These are phyloP conservation scores for Claviceps pazoutovae DNA, from an alignment of 2,329 filamentous ascomycete genomes.

Conservation along the genomic window DNA sequence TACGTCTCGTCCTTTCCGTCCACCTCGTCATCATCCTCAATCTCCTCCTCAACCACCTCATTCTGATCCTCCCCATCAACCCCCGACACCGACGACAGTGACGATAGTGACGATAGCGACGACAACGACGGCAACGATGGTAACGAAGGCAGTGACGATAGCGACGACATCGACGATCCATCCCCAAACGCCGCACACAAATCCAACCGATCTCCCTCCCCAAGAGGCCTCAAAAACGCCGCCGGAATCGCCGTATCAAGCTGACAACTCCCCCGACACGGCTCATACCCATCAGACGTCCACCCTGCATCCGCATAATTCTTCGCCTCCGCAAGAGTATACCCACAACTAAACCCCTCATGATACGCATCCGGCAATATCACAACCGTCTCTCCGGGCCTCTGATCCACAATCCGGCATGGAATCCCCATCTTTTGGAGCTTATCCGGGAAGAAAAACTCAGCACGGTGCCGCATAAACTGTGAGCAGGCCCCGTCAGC, in stretches of 20 bases:
- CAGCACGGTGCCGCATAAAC: slow-evolving; percentile 27
- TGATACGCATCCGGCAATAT: slow-evolving; percentile 27
- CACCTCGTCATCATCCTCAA: too few relatives aligned
- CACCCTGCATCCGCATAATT: slow-evolving; percentile 25
- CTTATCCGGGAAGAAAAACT: slow-evolving; percentile 27
- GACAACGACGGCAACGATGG: too few relatives aligned
- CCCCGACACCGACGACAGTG: too few relatives aligned
- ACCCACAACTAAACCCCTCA: slow-evolving; percentile 27
- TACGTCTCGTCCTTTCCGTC: too few relatives aligned
- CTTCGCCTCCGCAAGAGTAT: slow-evolving; percentile 26
- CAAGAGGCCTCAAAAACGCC: slow-evolving; percentile 18
- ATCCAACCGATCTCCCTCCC: slow-evolving; percentile 19
- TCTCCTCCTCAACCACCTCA: too few relatives aligned
- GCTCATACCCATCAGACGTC: slow-evolving; percentile 21
- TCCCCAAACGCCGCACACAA: slow-evolving; percentile 14
- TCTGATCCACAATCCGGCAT: slow-evolving; percentile 23
- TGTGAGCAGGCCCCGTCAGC: slow-evolving; percentile 20
- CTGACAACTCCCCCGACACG: slow-evolving; percentile 19
- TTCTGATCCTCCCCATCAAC: too few relatives aligned
- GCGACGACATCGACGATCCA: too few relatives aligned
- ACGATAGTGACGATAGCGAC: too few relatives aligned
- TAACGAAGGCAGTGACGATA: too few relatives aligned
- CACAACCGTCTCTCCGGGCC: slow-evolving; percentile 25
- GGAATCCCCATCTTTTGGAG: slow-evolving; percentile 25
- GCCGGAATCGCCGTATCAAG: slow-evolving; percentile 23